These are phyloP conservation scores for Solanum sitiens DNA, from an alignment of 257 asterid species.

Conservation along the genomic window DNA sequence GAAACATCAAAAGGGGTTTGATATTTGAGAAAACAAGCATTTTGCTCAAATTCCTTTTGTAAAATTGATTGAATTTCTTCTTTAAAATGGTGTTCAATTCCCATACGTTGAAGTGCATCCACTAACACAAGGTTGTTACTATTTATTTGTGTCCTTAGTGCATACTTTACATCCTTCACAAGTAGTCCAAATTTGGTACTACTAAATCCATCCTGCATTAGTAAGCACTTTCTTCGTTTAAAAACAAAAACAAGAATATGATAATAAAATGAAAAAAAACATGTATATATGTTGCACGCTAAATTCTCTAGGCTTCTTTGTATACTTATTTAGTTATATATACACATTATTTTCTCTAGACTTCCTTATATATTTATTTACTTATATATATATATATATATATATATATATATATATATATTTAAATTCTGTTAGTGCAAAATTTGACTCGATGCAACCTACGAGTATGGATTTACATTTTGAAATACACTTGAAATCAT, in stretches of 20 bases:
- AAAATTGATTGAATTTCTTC: slow-evolving; percentile 17
- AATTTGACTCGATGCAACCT: not conserved
- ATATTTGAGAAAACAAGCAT: not conserved
- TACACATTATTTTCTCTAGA: no score
- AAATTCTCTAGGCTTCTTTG: no score
- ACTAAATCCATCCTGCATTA: slow-evolving; percentile 10
- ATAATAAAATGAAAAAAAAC: no score
- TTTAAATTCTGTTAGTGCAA: not conserved
- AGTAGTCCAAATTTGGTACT: not conserved
- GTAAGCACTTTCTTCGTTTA: not conserved
- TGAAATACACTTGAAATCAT: not conserved
- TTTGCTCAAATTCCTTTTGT: not conserved
- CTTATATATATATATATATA: no score
- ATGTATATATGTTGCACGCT: no score
- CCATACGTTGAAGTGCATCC: slow-evolving; percentile 30
- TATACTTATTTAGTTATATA: no score
- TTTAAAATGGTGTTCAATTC: slow-evolving; percentile 18
- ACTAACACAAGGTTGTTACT: slow-evolving; percentile 8
- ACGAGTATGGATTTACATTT: not conserved
- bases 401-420: no score
- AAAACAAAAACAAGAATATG: no score
- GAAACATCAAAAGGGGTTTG: slow-evolving; percentile 13
- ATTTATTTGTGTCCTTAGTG: not conserved
- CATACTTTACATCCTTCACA: slow-evolving; percentile 3
- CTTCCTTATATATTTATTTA: no score